Conservation (phyloP, 371 early-diverging fungal genomes). For the Cokeromyces recurvatus region DNA sequence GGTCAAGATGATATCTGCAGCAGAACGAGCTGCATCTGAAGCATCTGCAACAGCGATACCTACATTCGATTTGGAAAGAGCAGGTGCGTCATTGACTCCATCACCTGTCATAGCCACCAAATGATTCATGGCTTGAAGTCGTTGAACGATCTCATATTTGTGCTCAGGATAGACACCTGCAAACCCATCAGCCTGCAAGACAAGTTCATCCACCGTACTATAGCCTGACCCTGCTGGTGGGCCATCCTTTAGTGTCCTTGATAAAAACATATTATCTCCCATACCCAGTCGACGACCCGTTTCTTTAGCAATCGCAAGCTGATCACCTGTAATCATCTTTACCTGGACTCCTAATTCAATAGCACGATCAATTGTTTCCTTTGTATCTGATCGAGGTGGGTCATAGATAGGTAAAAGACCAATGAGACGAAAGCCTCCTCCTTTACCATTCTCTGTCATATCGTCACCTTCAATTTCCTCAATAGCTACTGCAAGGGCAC, state of each 20-base stretch:
- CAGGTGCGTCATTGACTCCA: constrained; percentile 92
- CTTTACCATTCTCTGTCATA: constrained; percentile 43
- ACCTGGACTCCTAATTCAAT: constrained; percentile 79
- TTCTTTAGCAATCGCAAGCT: constrained; percentile 81
- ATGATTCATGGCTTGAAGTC: constrained; percentile 71
- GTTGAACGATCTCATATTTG: constrained; percentile 85
- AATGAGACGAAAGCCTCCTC: constrained; percentile 53
- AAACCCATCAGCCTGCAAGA: constrained; percentile 73
- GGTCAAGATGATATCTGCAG: constrained; percentile 66
- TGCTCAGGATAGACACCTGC: constrained; percentile 88
- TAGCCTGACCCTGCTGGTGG: constrained; percentile 61
- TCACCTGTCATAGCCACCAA: constrained; percentile 89
- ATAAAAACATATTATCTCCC: constrained; percentile 61
- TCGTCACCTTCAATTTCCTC: constrained; percentile 45
- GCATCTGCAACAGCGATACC: constrained; percentile 76
- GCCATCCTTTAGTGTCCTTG: constrained; percentile 62
- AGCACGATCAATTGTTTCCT: constrained; percentile 75
- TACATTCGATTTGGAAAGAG: constrained; percentile 74
- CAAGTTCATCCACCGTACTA: constrained; percentile 66
- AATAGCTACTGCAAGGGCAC: constrained; percentile 67
- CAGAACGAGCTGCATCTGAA: constrained; percentile 64
- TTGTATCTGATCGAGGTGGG: constrained; percentile 73
- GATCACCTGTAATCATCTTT: constrained; percentile 92
- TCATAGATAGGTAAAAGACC: constrained; percentile 75
- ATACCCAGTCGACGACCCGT: constrained; percentile 65